Evolutionary conservation across 176 grass and related monocot genomes (phyloP).

Genomic region (Aechmea fasciata): DNA sequence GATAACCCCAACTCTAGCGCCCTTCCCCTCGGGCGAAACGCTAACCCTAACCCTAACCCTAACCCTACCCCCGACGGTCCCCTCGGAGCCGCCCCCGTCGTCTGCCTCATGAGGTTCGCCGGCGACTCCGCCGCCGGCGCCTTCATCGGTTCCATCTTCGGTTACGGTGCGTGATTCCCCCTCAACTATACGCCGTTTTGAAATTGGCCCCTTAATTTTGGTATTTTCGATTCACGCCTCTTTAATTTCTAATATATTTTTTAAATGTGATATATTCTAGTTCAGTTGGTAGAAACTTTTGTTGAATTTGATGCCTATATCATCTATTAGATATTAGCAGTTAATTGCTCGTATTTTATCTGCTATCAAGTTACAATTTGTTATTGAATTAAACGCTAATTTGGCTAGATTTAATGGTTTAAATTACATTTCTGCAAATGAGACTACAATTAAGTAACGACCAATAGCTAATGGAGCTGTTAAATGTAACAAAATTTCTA

Average conservation of each 20-base stretch:
- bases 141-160: slow-evolving; percentile 69
- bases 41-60: slow-evolving; percentile 15
- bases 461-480: too few species aligned
- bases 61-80: slow-evolving; percentile 2
- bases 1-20: not conserved
- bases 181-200: not conserved
- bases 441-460: too few species aligned
- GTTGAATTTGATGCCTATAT: too few species aligned
- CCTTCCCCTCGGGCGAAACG: slow-evolving; percentile 3
- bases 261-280: not conserved
- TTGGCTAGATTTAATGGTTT: too few species aligned
- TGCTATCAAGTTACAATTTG: too few species aligned
- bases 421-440: too few species aligned
- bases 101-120: slow-evolving; percentile 61
- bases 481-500: too few species aligned
- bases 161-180: slow-evolving; percentile 44
- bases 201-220: not conserved
- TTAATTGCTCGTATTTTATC: too few species aligned
- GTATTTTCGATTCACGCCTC: not conserved
- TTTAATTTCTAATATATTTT: too few species aligned
- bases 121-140: slow-evolving; percentile 68
- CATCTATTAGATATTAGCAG: too few species aligned
- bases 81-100: slow-evolving; percentile 22
- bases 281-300: too few species aligned
- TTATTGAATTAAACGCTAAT: too few species aligned